Percentiles rank a stretch among this genome's conserved stretches.
phyloP scores from a whole-genome alignment of 345 rosid species.

The Citrus cavaleriei region DNA sequence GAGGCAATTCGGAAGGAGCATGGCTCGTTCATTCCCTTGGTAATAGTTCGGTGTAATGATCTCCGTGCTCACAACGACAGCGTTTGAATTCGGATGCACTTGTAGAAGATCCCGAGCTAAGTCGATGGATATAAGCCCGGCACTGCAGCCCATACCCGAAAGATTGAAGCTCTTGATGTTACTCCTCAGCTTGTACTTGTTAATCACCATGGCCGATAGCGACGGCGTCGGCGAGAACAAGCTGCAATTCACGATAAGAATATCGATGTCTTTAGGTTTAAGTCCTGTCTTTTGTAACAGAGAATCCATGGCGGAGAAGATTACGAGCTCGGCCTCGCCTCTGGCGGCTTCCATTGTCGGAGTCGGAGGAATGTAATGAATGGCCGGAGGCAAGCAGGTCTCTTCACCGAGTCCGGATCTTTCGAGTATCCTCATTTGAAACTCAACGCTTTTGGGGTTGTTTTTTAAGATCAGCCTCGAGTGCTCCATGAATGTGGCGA shows the following conservation, averaged over 20 bases:
- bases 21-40: conserved; percentile 68
- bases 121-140: conserved; percentile 65
- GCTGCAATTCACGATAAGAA: conserved; percentile 73
- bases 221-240: conserved; percentile 77
- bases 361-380: conserved; percentile 72
- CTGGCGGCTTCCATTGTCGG: conserved; percentile 63
- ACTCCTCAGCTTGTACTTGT: conserved; percentile 72
- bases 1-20: conserved; percentile 76
- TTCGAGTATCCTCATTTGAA: conserved; percentile 64
- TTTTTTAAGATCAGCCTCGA: conserved; percentile 38
- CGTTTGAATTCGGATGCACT: conserved; percentile 65
- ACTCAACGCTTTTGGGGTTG: conserved; percentile 59
- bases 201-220: conserved; percentile 72
- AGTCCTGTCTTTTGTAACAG: conserved; percentile 58
- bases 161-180: conserved; percentile 77
- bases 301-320: conserved; percentile 70
- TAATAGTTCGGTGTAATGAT: conserved; percentile 72
- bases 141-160: conserved; percentile 86
- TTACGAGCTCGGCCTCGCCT: conserved; percentile 62
- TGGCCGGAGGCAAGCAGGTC: conserved; percentile 76
- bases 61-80: conserved; percentile 67
- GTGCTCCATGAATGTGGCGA: conserved; percentile 70
- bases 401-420: conserved; percentile 83
- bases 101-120: conserved; percentile 71
- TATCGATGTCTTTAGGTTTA: conserved; percentile 60